Conservation (phyloP, 2,329 filamentous ascomycete genomes). For the Aureobasidium namibiae region DNA sequence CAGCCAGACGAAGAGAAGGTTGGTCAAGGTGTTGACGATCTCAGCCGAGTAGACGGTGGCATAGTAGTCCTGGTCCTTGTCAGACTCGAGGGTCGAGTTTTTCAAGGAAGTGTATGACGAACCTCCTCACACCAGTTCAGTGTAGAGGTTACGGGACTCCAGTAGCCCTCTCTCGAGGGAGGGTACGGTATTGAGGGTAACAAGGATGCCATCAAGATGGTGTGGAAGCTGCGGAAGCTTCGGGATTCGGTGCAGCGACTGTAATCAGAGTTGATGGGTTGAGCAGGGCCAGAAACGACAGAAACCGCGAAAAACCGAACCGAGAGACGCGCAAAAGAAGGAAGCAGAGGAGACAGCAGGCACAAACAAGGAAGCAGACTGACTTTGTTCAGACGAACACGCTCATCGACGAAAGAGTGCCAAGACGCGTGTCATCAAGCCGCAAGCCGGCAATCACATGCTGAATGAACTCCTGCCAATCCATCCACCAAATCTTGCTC, state of each 20-base stretch:
- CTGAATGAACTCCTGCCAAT: no score
- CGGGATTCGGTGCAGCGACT: neutral
- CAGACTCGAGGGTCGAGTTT: neutral
- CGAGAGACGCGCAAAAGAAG: neutral
- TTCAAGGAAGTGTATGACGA: conserved; percentile 16
- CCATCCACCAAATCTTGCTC: no score
- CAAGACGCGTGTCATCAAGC: conserved; percentile 7
- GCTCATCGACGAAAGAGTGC: neutral
- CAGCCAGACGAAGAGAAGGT: conserved; percentile 71
- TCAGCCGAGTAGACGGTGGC: conserved; percentile 68
- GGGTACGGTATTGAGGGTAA: conserved; percentile 41
- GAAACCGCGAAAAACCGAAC: neutral
- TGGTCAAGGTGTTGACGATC: conserved; percentile 73
- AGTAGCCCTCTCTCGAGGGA: conserved; percentile 50
- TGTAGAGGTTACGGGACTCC: conserved; percentile 63
- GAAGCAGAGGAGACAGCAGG: neutral
- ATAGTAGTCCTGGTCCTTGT: conserved; percentile 57
- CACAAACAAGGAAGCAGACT: neutral
- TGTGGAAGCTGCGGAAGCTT: neutral
- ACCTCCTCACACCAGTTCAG: conserved; percentile 78
- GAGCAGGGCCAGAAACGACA: neutral
- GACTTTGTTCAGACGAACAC: neutral
- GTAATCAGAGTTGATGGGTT: neutral
- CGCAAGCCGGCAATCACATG: conserved; percentile 7
- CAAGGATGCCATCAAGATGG: conserved; percentile 25